phyloP scores from a whole-genome alignment of 2,329 filamentous ascomycete species.

The Polytolypa hystricis region DNA sequence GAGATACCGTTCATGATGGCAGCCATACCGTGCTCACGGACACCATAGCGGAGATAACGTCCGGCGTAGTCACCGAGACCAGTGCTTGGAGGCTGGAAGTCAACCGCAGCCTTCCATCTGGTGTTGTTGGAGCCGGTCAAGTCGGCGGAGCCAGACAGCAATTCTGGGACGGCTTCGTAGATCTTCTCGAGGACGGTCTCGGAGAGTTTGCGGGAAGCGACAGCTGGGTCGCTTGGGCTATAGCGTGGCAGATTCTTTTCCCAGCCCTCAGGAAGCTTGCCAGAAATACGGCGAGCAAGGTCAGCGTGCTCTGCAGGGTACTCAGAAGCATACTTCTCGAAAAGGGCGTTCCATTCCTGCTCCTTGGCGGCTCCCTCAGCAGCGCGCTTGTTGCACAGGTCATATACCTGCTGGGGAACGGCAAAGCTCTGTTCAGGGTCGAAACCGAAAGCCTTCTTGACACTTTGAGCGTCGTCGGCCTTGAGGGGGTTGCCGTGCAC shows the following conservation, averaged over 20 bases:
- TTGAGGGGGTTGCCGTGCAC: constrained; percentile 96
- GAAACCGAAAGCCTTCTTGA: constrained; percentile 94
- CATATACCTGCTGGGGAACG: constrained; percentile 90
- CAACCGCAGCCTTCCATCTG: constrained; percentile 89
- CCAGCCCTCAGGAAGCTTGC: constrained; percentile 90
- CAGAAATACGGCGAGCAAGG: constrained; percentile 65
- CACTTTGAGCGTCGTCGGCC: constrained; percentile 81
- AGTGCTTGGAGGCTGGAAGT: constrained; percentile 86
- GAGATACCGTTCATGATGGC: constrained; percentile 61
- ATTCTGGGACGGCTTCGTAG: constrained; percentile 70
- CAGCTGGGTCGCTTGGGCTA: constrained; percentile 70
- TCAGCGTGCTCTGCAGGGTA: constrained; percentile 72
- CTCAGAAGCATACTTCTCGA: constrained; percentile 72
- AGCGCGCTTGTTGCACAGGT: constrained; percentile 74
- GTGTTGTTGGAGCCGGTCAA: constrained; percentile 98
- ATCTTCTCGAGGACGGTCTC: constrained; percentile 88
- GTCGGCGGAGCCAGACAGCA: constrained; percentile 93
- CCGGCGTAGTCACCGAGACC: constrained; percentile 83
- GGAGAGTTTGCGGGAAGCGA: constrained; percentile 92
- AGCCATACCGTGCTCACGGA: constrained; percentile 42
- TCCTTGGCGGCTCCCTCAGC: constrained; percentile 79
- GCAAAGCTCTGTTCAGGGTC: constrained; percentile 87
- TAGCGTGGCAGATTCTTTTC: constrained; percentile 87
- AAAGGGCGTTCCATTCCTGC: constrained; percentile 88
- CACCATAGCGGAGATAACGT: constrained; percentile 58